Base-by-base conservation (phyloP, 768 basidiomycete species). In the Pulveroboletus frians region DNA sequence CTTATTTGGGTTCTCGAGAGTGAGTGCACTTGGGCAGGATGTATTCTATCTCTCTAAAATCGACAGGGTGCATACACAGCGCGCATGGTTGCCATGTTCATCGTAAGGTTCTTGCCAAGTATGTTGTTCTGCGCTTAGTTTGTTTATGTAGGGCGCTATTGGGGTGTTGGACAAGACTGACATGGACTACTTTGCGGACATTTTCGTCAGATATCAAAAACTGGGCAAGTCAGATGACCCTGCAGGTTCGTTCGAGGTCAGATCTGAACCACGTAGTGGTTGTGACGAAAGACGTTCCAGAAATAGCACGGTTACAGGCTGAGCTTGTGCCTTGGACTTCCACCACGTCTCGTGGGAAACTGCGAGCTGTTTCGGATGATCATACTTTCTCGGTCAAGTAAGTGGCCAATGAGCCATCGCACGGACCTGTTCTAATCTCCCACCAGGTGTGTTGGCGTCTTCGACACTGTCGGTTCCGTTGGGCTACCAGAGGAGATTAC, bases 1-100 rank as follows among this genome's bases (percentile, higher is more conserved):
- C 63, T 72, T 87, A 26, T 88, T 88, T 64, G 86, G 86, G 7
- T 88, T 88, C 64, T 87, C 85, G 14, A 73, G 85, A 61, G 84
- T 84, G 60, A 51, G 76, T 31, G 20, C 11, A 20, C 42, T 39
- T 40, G 23, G 10, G 21, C 9, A 18, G 21, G 13, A 31, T 30
- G 15, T 9, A 29, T 26, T 15, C 15, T 17, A 23, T 20, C 30
- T 26, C 39, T 39, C 51, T 64, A 30, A 60, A 39, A 6, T 21
- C 17, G 10, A 31, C 48, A 85, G 84, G 86, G 85, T 5, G 86
- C 84, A 53, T 88, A 87, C 61, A 87, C 86, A 0, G 86, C 76
- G 6, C 74, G 86, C 29, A 86, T 85, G 83, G 73, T 85, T 9
- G 84, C 83, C 8, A 76, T 76, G 71, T 77, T 88, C 57, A 82